Evolutionary conservation across 352 stramenopile genomes (phyloP).

Genomic region (Phytophthora pluvialis): DNA sequence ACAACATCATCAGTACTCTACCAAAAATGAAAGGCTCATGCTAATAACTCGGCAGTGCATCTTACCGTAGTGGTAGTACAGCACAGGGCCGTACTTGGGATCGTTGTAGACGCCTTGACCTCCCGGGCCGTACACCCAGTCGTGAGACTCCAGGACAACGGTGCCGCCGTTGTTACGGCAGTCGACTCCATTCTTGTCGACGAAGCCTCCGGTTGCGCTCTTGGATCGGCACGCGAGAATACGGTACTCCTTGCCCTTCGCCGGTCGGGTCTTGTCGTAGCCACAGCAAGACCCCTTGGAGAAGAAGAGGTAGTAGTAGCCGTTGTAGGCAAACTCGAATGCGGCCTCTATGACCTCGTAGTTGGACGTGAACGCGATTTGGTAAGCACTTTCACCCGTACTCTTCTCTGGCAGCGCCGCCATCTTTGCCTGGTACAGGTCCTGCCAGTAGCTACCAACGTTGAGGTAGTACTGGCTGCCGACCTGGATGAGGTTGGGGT

Average conservation of each 20-base stretch:
- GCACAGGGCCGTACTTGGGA: conserved; percentile 42
- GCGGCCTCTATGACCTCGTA: conserved; percentile 46
- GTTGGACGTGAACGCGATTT: conserved; percentile 41
- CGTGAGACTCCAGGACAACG: conserved; percentile 50
- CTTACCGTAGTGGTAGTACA: conserved; percentile 69
- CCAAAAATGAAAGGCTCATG: conserved; percentile 3
- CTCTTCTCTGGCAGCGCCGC: conserved; percentile 29
- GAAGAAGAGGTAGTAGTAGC: conserved; percentile 57
- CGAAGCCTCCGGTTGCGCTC: conserved; percentile 40
- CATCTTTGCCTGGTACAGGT: conserved; percentile 45
- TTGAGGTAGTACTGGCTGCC: conserved; percentile 49
- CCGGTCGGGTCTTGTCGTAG: conserved; percentile 36
- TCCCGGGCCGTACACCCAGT: conserved; percentile 51
- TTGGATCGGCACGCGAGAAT: conserved; percentile 52
- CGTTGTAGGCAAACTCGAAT: conserved; percentile 45
- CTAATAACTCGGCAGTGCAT: not conserved
- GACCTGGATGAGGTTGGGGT: conserved; percentile 49
- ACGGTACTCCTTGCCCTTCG: conserved; percentile 56
- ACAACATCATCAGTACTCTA: too few relatives aligned
- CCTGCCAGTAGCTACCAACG: conserved; percentile 56
- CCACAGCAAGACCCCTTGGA: conserved; percentile 50
- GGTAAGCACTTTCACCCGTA: conserved; percentile 11
- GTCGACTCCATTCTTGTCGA: conserved; percentile 41
- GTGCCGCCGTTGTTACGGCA: conserved; percentile 53
- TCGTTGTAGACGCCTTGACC: conserved; percentile 58